Conservation (phyloP, 257 asterid species). For the Osmanthus fragrans region DNA sequence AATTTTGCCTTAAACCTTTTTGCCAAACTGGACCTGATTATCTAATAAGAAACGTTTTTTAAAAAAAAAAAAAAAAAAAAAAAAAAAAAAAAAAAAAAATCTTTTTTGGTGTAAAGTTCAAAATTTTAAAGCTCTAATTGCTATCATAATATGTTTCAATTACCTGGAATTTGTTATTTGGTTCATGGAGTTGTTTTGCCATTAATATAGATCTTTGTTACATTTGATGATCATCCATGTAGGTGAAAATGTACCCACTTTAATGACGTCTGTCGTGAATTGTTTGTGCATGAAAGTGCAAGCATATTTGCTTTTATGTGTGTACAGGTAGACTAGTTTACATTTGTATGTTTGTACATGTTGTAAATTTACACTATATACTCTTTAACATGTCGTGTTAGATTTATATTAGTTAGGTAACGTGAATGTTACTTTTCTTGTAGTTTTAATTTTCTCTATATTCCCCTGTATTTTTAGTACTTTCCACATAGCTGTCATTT, state of each 20-base stretch:
- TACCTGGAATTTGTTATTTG: neutral
- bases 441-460: neutral
- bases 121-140: neutral
- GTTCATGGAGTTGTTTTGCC: neutral
- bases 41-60: neutral
- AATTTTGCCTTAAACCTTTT: neutral
- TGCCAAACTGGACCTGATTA: neutral
- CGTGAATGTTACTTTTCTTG: neutral
- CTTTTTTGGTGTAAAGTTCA: neutral
- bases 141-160: neutral
- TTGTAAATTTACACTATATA: neutral
- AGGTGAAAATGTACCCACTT: neutral
- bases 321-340: neutral
- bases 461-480: constrained; percentile 24
- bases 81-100: neutral
- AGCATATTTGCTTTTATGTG: neutral
- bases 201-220: neutral
- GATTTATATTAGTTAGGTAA: neutral
- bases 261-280: neutral
- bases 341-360: neutral
- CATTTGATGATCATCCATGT: neutral
- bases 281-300: neutral
- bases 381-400: neutral
- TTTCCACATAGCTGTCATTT: constrained; percentile 13
- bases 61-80: too few relatives aligned